phyloP scores from a whole-genome alignment of 768 basidiomycete genomes.

The Flagelloscypha sp. region DNA sequence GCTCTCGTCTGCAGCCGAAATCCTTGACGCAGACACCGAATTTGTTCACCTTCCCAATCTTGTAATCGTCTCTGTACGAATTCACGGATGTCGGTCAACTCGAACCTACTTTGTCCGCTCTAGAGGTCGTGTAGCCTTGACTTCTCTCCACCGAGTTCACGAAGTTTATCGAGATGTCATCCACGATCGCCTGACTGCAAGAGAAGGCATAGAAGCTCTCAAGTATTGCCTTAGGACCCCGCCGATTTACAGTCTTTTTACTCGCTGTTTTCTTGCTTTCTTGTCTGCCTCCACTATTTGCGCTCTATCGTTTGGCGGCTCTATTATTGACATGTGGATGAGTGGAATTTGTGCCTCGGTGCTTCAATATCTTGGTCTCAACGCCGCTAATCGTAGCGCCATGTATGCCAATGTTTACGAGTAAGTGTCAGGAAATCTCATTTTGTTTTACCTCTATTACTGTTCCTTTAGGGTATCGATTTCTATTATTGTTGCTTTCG shows the following conservation, averaged over 20 bases:
- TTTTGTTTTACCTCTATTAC: not conserved
- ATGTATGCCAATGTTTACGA: conserved; percentile 96
- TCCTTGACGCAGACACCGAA: conserved; percentile 71
- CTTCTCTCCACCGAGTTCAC: conserved; percentile 76
- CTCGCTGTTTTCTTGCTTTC: conserved; percentile 69
- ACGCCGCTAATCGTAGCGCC: conserved; percentile 75
- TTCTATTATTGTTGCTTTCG: conserved; percentile 76
- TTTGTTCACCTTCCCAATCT: conserved; percentile 80
- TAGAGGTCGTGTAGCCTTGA: conserved; percentile 71
- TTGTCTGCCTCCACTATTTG: conserved; percentile 75
- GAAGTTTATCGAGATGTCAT: conserved; percentile 79
- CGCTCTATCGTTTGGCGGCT: conserved; percentile 74
- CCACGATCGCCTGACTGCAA: conserved; percentile 71
- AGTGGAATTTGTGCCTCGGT: conserved; percentile 60
- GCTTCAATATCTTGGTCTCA: conserved; percentile 74
- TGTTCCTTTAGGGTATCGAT: conserved; percentile 58
- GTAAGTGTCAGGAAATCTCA: conserved; percentile 48
- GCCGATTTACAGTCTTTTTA: conserved; percentile 59
- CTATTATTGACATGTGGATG: conserved; percentile 76
- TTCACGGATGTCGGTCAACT: conserved; percentile 60
- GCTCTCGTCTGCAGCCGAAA: conserved; percentile 67
- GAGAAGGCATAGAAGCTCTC: conserved; percentile 64
- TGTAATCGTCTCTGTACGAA: conserved; percentile 76
- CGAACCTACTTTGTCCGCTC: conserved; percentile 85
- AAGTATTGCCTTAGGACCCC: conserved; percentile 52